phyloP scores from a whole-genome alignment of 371 early-diverging fungal genomes.

The Haplosporangium sp. region DNA sequence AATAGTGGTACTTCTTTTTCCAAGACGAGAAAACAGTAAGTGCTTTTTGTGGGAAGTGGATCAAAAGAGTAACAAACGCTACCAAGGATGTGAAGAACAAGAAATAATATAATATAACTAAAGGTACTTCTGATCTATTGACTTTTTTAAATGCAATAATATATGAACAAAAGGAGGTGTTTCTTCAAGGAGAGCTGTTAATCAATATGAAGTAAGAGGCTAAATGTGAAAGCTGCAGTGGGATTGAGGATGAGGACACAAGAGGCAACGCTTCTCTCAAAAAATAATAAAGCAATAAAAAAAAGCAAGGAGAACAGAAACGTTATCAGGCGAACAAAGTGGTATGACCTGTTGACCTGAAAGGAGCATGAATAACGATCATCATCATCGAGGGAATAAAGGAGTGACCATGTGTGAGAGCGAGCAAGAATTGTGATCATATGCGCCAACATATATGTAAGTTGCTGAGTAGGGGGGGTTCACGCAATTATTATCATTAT shows the following conservation, averaged over 20 bases:
- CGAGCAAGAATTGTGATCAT: conserved; percentile 1
- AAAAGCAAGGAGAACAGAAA: conserved; percentile 10
- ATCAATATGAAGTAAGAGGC: background rate
- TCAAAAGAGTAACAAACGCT: background rate
- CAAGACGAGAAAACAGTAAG: background rate
- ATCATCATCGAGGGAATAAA: background rate
- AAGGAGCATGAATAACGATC: background rate
- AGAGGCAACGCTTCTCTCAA: background rate
- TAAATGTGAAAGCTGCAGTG: background rate
- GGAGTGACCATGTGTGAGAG: conserved; percentile 12
- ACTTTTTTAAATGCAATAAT: background rate
- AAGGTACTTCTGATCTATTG: too few relatives aligned
- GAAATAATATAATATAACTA: background rate
- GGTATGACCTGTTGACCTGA: background rate
- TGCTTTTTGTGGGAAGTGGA: background rate
- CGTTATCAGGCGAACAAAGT: conserved; percentile 10
- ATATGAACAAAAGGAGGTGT: conserved; percentile 7
- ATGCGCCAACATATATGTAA: background rate
- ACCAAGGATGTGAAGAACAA: background rate
- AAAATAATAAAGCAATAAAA: conserved; percentile 3
- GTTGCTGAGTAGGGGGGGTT: too few relatives aligned
- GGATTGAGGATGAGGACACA: conserved; percentile 3
- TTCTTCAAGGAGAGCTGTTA: conserved; percentile 10
- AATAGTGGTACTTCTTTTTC: background rate
- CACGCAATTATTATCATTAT: too few relatives aligned